Evolutionary conservation across 2,329 filamentous ascomycete genomes (phyloP).

Genomic region (Xylaria sp.): DNA sequence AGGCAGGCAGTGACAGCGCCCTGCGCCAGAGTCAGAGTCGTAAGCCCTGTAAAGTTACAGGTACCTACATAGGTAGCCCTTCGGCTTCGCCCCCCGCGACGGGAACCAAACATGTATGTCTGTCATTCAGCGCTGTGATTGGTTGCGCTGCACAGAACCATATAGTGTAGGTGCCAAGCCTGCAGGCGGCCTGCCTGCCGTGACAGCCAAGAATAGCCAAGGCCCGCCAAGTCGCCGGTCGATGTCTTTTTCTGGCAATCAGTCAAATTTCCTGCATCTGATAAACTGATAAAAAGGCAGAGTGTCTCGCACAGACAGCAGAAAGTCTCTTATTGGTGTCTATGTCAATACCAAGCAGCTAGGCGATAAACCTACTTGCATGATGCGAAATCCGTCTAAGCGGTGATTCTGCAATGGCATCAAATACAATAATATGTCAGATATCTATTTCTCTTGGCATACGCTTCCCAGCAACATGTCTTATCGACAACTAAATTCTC

Average conservation of each 20-base stretch:
- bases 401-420: slow-evolving; percentile 6
- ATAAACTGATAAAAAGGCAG: not conserved
- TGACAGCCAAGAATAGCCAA: slow-evolving; percentile 9
- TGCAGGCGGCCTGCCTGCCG: slow-evolving; percentile 26
- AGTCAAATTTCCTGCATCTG: not conserved
- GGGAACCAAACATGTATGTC: not conserved
- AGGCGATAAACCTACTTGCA: slow-evolving; percentile 13
- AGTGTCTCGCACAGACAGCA: not conserved
- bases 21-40: slow-evolving; percentile 8
- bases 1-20: not conserved
- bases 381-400: slow-evolving; percentile 14
- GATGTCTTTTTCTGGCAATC: slow-evolving; percentile 1
- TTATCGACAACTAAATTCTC: slow-evolving; percentile 3
- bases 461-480: not conserved
- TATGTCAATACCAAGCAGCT: slow-evolving; percentile 24
- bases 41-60: not conserved
- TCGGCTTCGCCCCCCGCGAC: not conserved
- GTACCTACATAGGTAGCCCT: not conserved
- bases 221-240: slow-evolving; percentile 13
- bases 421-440: not conserved
- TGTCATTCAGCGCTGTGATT: slow-evolving; percentile 9
- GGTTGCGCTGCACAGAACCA: slow-evolving; percentile 1
- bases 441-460: not conserved
- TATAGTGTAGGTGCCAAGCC: slow-evolving; percentile 27
- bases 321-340: slow-evolving; percentile 22